Base-by-base conservation (phyloP, 176 grass and related monocot species). In the Poa annua region DNA sequence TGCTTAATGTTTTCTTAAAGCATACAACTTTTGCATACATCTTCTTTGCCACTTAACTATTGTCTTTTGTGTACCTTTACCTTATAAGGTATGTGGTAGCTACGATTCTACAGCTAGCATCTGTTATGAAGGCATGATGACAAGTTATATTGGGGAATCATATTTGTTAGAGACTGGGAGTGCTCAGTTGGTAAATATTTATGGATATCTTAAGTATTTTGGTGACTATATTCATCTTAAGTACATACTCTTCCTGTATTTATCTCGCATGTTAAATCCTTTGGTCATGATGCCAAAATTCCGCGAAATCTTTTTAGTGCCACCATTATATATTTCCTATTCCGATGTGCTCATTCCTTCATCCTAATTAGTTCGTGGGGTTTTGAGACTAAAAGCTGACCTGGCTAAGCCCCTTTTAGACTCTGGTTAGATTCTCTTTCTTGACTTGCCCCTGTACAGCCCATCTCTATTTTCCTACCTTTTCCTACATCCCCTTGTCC, bases 101-200 rank as follows among this genome's bases (percentile, higher is more conserved):
- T 88, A 85, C 79, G 68, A 86, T 94, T 82, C 76, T 55, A 75
- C 81, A 82, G 65, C 57, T 63, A 89, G 35, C 41, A 81, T 42
- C 13, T 84, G 7, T 82, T 48, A 78, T 42, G 76, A 81, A 89
- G 87, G 63, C 38, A 47, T 82, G 49, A 76, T 80, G 74, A 62
- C 75, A 36, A 81, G 62, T 74, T 81, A 79, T 44, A 74, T 80
- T 85, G 86, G 77, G 59, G 57, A 86, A 67, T 78, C 72, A 51
- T 32, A 73, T 82, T 62, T 85, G n/a, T 50, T 78, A 42, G 52
- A 81, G 24, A 85, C 36, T 53, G 29, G 64, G 51, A 81, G 89
- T 91, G 49, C 60, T 82, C 84, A 89, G 75, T 53, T 94, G 92
- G 92, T 94, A 91, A 63, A 69, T 29, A 78, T 62, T 39, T 78